These are phyloP conservation scores for Chenopodium album DNA, from an alignment of 148 eudicot genomes.

Conservation along the genomic window DNA sequence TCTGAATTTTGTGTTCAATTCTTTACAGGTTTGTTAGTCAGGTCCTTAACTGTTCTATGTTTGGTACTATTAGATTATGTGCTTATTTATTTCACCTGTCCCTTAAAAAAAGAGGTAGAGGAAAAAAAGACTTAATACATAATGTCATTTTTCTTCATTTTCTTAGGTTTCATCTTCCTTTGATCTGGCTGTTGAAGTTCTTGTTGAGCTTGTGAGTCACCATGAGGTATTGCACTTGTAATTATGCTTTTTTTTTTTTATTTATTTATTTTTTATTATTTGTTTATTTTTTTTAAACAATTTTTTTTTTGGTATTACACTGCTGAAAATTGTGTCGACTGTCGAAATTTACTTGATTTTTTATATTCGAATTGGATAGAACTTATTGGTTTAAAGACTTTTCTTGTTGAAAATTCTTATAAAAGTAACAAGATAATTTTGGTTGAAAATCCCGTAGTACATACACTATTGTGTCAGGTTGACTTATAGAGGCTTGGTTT, in stretches of 20 bases:
- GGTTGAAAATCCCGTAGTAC: neutral
- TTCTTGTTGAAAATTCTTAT: neutral
- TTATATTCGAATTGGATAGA: neutral
- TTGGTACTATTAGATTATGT: slow-evolving; percentile 11
- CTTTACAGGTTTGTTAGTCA: slow-evolving; percentile 63
- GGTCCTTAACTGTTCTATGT: slow-evolving; percentile 9
- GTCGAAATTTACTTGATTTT: neutral
- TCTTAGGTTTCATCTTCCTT: slow-evolving; percentile 74
- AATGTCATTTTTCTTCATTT: slow-evolving; percentile 20
- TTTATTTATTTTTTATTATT: no score
- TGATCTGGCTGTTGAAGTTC: slow-evolving; percentile 88
- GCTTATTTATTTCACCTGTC: neutral
- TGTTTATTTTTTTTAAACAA: no score
- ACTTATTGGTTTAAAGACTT: neutral
- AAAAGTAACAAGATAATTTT: neutral
- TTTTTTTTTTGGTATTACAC: neutral
- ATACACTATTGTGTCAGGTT: neutral
- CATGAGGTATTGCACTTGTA: slow-evolving; percentile 60
- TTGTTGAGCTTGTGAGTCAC: slow-evolving; percentile 83
- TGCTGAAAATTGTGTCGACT: neutral
- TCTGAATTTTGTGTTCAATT: slow-evolving; percentile 76
- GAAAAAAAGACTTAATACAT: neutral
- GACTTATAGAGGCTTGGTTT: neutral
- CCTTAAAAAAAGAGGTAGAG: neutral
- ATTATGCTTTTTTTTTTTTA: neutral